Evolutionary conservation across 129 eudicot genomes (phyloP).

Genomic region (Ambrosia artemisiifolia): DNA sequence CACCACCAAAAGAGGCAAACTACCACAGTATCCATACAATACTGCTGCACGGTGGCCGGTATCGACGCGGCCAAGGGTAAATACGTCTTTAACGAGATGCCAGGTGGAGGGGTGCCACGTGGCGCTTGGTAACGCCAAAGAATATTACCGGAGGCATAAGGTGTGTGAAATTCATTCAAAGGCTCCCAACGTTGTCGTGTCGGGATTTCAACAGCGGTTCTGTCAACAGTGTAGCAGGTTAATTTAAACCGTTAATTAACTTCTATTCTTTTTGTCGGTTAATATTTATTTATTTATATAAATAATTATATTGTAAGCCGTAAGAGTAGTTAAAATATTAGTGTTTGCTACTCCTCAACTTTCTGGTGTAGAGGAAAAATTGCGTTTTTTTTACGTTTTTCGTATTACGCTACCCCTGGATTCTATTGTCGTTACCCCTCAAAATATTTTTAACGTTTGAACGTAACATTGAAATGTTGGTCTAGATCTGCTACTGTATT

Average conservation of each 20-base stretch:
- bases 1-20: slow-evolving; percentile 29
- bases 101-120: slow-evolving; percentile 78
- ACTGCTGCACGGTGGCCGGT: neutral
- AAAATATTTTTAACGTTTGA: too few species aligned
- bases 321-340: too few species aligned
- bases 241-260: neutral
- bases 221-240: slow-evolving; percentile 90
- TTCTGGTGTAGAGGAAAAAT: too few species aligned
- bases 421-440: too few species aligned
- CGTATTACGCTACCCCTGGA: too few species aligned
- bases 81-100: slow-evolving; percentile 37
- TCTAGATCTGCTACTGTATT: too few species aligned
- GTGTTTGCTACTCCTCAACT: too few species aligned
- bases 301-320: neutral
- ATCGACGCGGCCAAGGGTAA: neutral
- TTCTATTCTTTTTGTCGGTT: neutral
- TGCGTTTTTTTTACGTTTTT: too few species aligned
- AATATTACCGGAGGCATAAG: slow-evolving; percentile 65
- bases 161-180: slow-evolving; percentile 72
- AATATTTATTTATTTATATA: neutral
- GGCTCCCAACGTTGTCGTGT: slow-evolving; percentile 62
- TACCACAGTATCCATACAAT: neutral
- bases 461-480: too few species aligned
- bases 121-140: slow-evolving; percentile 46
- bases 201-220: slow-evolving; percentile 61